Conservation (phyloP, 257 asterid genomes). For the Agastache rugosa region DNA sequence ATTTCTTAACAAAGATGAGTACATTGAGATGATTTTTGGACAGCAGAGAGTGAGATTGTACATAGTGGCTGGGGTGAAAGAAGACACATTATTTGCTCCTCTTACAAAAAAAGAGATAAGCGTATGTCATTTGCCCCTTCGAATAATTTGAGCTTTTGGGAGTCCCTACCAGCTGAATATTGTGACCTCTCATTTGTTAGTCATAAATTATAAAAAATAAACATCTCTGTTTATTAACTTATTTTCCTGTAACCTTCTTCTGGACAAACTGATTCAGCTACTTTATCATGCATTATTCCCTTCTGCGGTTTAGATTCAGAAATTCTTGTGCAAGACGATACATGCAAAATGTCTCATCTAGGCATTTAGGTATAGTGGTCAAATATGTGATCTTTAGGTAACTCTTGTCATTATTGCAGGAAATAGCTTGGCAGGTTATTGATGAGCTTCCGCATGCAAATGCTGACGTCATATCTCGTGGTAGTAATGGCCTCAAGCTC, state of each 20-base stretch:
- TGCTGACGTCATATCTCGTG: slow-evolving; percentile 82
- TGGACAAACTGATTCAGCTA: slow-evolving; percentile 3
- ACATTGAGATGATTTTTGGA: slow-evolving; percentile 81
- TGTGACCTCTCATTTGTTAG: slow-evolving; percentile 11
- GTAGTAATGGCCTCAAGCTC: slow-evolving; percentile 76
- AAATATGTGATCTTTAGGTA: neutral
- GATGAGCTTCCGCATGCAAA: slow-evolving; percentile 76
- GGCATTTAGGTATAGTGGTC: neutral
- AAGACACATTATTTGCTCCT: slow-evolving; percentile 79
- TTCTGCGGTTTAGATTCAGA: neutral
- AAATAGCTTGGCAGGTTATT: slow-evolving; percentile 93
- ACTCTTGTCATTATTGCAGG: slow-evolving; percentile 48
- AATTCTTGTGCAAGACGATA: slow-evolving; percentile 1
- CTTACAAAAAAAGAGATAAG: slow-evolving; percentile 89
- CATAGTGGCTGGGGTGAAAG: slow-evolving; percentile 81
- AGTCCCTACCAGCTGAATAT: neutral
- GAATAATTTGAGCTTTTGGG: neutral
- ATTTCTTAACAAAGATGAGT: slow-evolving; percentile 68
- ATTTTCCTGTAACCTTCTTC: neutral
- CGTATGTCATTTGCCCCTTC: slow-evolving; percentile 51
- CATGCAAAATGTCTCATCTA: slow-evolving; percentile 3
- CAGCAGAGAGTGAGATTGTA: slow-evolving; percentile 88
- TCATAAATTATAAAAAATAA: neutral
- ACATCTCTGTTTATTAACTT: neutral
- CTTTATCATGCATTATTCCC: neutral